Conservation (phyloP, 768 basidiomycete genomes). For the Russula vinacea region DNA sequence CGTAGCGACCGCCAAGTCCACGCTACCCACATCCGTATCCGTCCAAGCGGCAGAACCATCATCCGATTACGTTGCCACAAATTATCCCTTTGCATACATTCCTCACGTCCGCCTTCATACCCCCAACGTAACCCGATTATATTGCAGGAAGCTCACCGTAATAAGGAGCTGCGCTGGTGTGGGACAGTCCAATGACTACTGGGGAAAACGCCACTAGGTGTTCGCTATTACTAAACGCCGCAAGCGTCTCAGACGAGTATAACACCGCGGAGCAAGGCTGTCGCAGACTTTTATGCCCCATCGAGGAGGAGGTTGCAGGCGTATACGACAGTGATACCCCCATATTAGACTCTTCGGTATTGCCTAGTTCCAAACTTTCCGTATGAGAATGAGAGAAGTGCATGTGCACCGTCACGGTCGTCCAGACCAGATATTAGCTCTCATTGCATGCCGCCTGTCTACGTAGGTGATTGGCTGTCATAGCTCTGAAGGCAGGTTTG, state of each 20-base stretch:
- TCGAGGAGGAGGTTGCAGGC: conserved; percentile 49
- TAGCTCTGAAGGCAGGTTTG: too few relatives aligned
- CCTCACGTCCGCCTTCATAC: conserved; percentile 50
- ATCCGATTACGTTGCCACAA: conserved; percentile 2
- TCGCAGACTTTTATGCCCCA: conserved; percentile 41
- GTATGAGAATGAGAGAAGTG: too few relatives aligned
- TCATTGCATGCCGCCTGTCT: too few relatives aligned
- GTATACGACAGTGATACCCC: too few relatives aligned
- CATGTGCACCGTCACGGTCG: too few relatives aligned
- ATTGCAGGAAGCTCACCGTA: background rate
- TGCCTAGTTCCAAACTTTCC: too few relatives aligned
- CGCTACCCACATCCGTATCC: background rate
- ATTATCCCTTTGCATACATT: background rate
- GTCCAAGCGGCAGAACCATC: background rate
- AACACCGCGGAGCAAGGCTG: conserved; percentile 28
- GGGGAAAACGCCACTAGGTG: conserved; percentile 30
- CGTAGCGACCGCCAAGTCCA: background rate
- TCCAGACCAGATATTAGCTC: too few relatives aligned
- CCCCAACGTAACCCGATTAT: conserved; percentile 30
- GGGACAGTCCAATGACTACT: conserved; percentile 35
- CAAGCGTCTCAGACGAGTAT: conserved; percentile 26
- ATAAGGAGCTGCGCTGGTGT: background rate
- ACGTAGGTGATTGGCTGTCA: too few relatives aligned
- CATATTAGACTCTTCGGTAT: too few relatives aligned
- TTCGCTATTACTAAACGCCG: too few relatives aligned